These are phyloP conservation scores for Astraeus odoratus DNA, from an alignment of 768 basidiomycete genomes.

Conservation along the genomic window DNA sequence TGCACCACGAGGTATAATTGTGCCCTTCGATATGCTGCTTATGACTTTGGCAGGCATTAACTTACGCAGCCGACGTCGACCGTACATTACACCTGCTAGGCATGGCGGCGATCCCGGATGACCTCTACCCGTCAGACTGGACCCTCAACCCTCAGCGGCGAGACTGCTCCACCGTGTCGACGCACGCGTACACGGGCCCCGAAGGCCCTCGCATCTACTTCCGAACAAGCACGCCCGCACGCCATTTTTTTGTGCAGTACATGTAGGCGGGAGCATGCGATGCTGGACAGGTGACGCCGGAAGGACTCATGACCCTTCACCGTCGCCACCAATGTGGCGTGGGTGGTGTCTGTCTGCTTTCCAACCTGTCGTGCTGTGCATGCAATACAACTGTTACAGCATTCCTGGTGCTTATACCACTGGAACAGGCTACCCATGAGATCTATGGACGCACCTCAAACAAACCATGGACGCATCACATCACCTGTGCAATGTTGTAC, in stretches of 20 bases:
- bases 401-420: constrained; percentile 41
- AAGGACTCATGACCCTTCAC: constrained; percentile 30
- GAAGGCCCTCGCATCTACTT: constrained; percentile 34
- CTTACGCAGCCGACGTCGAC: too few species aligned
- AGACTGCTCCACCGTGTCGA: constrained; percentile 34
- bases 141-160: constrained; percentile 34
- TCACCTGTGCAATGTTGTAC: constrained; percentile 36
- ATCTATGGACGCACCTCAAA: constrained; percentile 40
- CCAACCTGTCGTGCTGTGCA: too few species aligned
- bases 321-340: not conserved
- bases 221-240: constrained; percentile 29
- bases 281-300: constrained; percentile 39
- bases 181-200: constrained; percentile 33
- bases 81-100: not conserved
- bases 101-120: constrained; percentile 41
- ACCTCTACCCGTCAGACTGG: constrained; percentile 39
- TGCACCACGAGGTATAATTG: constrained; percentile 41
- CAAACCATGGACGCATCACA: constrained; percentile 41
- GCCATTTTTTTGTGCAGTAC: constrained; percentile 37
- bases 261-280: constrained; percentile 47
- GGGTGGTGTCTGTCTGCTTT: too few species aligned
- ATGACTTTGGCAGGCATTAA: too few species aligned
- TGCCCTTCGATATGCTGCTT: not conserved
- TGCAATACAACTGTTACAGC: constrained; percentile 23
- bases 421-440: constrained; percentile 29